Conservation (phyloP, 257 asterid species). For the Penstemon davidsonii region DNA sequence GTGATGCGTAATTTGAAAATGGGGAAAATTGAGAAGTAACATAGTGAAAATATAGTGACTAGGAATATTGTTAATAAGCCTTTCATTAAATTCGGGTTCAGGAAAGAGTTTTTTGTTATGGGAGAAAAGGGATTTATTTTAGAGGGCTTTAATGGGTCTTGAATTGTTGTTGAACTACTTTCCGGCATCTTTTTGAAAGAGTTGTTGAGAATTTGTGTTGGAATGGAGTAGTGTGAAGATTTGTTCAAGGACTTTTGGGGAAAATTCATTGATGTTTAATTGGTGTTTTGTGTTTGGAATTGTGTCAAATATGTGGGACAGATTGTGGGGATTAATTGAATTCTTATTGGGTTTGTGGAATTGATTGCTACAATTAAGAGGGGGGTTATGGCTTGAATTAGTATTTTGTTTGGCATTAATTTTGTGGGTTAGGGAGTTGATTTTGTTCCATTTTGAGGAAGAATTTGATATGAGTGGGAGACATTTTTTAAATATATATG, state of each 20-base stretch:
- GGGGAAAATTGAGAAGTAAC: constrained; percentile 45
- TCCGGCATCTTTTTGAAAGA: constrained; percentile 17
- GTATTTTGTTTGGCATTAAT: not conserved
- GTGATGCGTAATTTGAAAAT: constrained; percentile 1
- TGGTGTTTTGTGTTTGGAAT: not conserved
- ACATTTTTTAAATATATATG: constrained; percentile 11
- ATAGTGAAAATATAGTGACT: constrained; percentile 37
- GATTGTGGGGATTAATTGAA: constrained; percentile 2
- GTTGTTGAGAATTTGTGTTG: not conserved
- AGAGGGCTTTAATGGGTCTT: constrained; percentile 37
- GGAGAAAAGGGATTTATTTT: constrained; percentile 20
- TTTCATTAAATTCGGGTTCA: constrained; percentile 43
- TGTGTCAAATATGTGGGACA: not conserved
- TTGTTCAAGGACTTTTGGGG: not conserved
- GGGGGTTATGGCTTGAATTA: not conserved
- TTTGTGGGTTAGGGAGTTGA: constrained; percentile 5
- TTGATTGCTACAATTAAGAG: constrained; percentile 11
- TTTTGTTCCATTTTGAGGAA: not conserved
- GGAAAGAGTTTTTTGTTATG: not conserved
- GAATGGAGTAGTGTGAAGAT: not conserved
- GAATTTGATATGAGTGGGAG: constrained; percentile 26
- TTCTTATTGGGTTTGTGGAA: not conserved
- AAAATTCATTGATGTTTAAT: not conserved
- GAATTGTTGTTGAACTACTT: constrained; percentile 14
- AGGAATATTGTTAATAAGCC: constrained; percentile 39